Evolutionary conservation across 2,329 filamentous ascomycete genomes (phyloP).

Genomic region (Aspergillus melleus): DNA sequence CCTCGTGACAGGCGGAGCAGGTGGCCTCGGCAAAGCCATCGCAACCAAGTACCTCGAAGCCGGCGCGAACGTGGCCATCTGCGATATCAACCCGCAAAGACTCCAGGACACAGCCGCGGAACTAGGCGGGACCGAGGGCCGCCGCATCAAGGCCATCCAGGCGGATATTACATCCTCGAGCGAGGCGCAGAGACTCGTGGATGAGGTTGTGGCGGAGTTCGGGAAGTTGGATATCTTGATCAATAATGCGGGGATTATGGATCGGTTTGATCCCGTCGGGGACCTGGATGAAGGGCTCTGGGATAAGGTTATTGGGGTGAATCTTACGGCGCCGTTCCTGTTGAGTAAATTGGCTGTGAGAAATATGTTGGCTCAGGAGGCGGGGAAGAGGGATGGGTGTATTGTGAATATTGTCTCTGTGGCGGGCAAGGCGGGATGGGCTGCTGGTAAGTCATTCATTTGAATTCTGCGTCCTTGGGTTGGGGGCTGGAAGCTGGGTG

Average conservation of each 20-base stretch:
- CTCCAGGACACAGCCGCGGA: conserved; percentile 24
- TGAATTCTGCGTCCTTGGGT: no score
- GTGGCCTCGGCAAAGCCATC: conserved; percentile 41
- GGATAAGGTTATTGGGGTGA: conserved; percentile 57
- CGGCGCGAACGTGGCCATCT: conserved; percentile 41
- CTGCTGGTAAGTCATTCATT: conserved; percentile 40
- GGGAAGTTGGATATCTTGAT: conserved; percentile 58
- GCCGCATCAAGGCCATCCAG: conserved; percentile 29
- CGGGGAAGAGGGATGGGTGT: conserved; percentile 38
- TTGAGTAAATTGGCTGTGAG: conserved; percentile 54
- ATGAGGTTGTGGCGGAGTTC: conserved; percentile 34
- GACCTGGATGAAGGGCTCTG: conserved; percentile 48
- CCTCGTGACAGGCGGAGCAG: conserved; percentile 38
- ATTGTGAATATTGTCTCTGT: conserved; percentile 57
- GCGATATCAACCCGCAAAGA: conserved; percentile 36
- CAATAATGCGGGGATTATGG: conserved; percentile 61
- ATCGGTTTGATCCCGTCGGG: conserved; percentile 56
- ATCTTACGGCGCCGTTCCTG: conserved; percentile 57
- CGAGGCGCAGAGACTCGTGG: conserved; percentile 40
- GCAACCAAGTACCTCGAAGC: conserved; percentile 34
- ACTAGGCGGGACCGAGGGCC: conserved; percentile 19
- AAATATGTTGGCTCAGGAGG: conserved; percentile 41
- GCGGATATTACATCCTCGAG: conserved; percentile 39
- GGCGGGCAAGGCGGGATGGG: conserved; percentile 46
- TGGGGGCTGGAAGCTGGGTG: background rate